Conservation (phyloP, 1,139 yeast genomes). For the Diutina sp. region DNA sequence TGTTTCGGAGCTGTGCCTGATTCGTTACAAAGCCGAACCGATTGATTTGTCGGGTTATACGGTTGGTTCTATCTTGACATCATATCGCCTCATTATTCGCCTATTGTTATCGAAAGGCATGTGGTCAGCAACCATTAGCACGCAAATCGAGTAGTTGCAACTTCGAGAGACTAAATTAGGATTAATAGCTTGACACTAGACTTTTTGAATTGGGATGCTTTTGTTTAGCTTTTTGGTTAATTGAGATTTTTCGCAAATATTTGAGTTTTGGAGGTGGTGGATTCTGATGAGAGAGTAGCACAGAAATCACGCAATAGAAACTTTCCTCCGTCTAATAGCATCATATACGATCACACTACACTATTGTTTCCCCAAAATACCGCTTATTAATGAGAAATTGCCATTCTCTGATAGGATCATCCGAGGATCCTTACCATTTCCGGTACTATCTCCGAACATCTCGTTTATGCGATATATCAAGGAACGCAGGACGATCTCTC, state of each 20-base stretch:
- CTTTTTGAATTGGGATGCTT: too few species aligned
- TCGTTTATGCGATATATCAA: neutral
- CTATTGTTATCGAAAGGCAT: neutral
- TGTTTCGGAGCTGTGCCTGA: neutral
- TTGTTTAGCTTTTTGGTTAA: too few species aligned
- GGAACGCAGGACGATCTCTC: neutral
- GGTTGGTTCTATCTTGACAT: neutral
- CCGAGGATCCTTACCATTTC: neutral
- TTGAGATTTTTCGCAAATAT: too few species aligned
- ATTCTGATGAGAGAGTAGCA: too few species aligned
- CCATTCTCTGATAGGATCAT: neutral
- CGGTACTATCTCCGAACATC: neutral
- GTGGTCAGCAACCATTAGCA: too few species aligned
- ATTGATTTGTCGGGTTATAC: neutral
- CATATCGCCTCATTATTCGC: neutral
- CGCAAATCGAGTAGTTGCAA: too few species aligned
- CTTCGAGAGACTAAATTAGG: too few species aligned
- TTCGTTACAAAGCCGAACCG: neutral
- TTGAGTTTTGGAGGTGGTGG: too few species aligned
- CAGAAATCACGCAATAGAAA: neutral
- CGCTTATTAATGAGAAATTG: neutral
- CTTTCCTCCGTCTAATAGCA: neutral
- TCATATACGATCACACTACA: neutral
- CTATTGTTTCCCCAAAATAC: neutral
- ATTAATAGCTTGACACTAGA: too few species aligned